Evolutionary conservation across 306 rosid species (phyloP).

Genomic region (Delonix regia): DNA sequence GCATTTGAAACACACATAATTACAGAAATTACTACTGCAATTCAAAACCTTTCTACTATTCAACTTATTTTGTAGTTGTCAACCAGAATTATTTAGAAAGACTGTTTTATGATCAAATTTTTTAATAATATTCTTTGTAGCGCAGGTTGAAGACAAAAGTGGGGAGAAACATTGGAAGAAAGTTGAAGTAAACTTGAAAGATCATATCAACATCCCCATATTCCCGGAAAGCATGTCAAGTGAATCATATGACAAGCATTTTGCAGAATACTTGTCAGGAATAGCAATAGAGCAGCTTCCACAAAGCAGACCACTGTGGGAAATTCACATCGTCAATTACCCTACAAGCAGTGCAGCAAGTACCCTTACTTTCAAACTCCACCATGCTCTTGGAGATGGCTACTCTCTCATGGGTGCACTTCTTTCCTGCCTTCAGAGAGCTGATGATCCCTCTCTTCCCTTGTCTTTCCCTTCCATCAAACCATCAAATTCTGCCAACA

Average conservation of each 20-base stretch:
- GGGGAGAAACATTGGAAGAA: constrained; percentile 59
- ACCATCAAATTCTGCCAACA: neutral
- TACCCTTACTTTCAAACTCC: constrained; percentile 47
- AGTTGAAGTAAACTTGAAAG: constrained; percentile 50
- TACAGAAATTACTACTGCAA: too few species aligned
- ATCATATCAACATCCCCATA: constrained; percentile 46
- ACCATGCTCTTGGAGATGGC: constrained; percentile 77
- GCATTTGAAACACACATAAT: too few species aligned
- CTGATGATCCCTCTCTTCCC: constrained; percentile 60
- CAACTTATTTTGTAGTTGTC: too few species aligned
- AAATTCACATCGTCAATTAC: constrained; percentile 54
- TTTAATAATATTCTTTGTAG: neutral
- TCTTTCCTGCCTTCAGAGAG: constrained; percentile 57
- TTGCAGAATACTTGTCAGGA: constrained; percentile 47
- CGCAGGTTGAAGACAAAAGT: constrained; percentile 43
- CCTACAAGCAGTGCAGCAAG: constrained; percentile 52
- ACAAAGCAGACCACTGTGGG: constrained; percentile 57
- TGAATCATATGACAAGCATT: constrained; percentile 37
- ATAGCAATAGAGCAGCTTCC: constrained; percentile 40
- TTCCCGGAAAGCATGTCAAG: constrained; percentile 32
- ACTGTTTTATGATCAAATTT: too few species aligned
- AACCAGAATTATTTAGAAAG: too few species aligned
- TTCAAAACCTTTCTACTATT: too few species aligned
- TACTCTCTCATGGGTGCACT: constrained; percentile 68
- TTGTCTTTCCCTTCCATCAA: constrained; percentile 53